Percentiles rank a stretch among this genome's conserved stretches.
These are phyloP conservation scores for Berkeleyomyces rouxiae DNA, from an alignment of 2,329 filamentous ascomycete genomes.

Conservation along the genomic window DNA sequence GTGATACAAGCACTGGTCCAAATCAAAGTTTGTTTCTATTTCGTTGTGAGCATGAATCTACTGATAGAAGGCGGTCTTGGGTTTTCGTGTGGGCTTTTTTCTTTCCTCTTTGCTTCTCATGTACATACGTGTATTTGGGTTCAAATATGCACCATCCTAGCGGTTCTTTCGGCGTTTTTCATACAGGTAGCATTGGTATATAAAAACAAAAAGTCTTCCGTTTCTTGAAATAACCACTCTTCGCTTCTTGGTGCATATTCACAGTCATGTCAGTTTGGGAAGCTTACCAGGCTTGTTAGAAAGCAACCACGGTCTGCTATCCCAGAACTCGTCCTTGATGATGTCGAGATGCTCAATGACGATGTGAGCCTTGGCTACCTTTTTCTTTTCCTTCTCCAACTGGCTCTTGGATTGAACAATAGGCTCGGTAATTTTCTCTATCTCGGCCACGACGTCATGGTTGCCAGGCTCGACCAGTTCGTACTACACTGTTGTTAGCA, in stretches of 20 bases:
- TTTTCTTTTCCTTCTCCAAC: conserved; percentile 66
- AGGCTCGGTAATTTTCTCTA: conserved; percentile 32
- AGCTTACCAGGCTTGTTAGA: conserved; percentile 57
- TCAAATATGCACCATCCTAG: background rate
- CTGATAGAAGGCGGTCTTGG: conserved; percentile 11
- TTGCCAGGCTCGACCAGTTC: conserved; percentile 46
- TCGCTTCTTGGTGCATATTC: background rate
- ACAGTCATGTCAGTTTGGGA: conserved; percentile 30
- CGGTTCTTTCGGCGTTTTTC: background rate
- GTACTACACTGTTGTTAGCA: conserved; percentile 32
- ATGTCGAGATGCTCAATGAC: conserved; percentile 79
- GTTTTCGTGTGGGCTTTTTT: conserved; percentile 7
- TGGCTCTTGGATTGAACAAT: conserved; percentile 57
- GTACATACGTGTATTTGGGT: background rate
- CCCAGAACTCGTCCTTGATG: conserved; percentile 92
- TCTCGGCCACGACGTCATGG: conserved; percentile 29
- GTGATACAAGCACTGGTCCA: conserved; percentile 1
- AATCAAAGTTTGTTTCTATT: background rate
- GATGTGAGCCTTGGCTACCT: conserved; percentile 61
- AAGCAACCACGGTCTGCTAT: conserved; percentile 66
- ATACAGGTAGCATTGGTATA: background rate
- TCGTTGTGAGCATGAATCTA: conserved; percentile 12
- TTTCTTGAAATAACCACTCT: background rate
- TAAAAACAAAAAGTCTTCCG: background rate
- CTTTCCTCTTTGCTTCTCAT: conserved; percentile 15